Conservation (phyloP, 1,284 basidiomycete species). For the Wallemia mellicola region DNA sequence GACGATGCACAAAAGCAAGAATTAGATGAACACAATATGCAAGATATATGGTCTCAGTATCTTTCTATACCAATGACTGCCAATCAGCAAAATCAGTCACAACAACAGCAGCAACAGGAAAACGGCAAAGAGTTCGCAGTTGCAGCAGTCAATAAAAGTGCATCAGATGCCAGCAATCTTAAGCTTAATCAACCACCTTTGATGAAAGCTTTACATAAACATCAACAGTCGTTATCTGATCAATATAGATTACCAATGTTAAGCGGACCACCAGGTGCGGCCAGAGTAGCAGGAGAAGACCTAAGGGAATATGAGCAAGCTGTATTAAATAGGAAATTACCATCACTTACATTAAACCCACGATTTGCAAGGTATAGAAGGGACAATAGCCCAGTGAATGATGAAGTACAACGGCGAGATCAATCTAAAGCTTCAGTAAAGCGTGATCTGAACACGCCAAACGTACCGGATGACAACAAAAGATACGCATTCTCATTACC, state of each 20-base stretch:
- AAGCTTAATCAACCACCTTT: neutral
- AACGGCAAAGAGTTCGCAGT: neutral
- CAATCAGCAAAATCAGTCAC: neutral
- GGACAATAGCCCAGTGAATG: neutral
- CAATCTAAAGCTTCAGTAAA: neutral
- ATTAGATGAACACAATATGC: neutral
- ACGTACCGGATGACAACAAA: neutral
- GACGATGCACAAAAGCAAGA: neutral
- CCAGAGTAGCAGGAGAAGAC: neutral
- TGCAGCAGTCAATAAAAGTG: neutral
- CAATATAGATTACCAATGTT: neutral
- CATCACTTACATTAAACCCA: neutral
- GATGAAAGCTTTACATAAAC: neutral
- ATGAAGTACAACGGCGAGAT: neutral
- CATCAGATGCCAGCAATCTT: neutral
- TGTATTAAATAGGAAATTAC: neutral
- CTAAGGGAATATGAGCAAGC: neutral
- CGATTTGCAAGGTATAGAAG: neutral
- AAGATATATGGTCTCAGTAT: neutral
- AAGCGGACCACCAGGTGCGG: neutral
- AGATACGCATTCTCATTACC: neutral
- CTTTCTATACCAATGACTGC: neutral
- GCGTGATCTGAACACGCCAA: neutral
- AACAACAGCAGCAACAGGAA: neutral
- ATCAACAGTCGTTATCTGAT: neutral